phyloP scores from a whole-genome alignment of 306 rosid species.

The Cicer chorassanicum region DNA sequence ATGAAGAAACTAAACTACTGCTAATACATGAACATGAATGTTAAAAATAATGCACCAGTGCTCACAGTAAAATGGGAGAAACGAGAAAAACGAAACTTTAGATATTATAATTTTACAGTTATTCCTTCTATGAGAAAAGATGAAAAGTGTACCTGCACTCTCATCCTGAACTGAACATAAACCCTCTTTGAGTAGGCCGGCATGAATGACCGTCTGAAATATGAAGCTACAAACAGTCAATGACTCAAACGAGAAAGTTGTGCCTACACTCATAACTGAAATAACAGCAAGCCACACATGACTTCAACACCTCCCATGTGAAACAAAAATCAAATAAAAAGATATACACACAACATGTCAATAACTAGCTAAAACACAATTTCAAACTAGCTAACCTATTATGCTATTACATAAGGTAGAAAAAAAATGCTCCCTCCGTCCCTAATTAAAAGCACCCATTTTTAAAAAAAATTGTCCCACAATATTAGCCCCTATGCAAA shows the following conservation, averaged over 20 bases:
- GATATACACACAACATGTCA: not conserved
- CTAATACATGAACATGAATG: slow-evolving; percentile 17
- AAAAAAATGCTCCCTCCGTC: not conserved
- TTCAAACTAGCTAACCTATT: slow-evolving; percentile 36
- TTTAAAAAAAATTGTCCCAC: no score
- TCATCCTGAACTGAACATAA: slow-evolving; percentile 90
- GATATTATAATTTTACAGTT: slow-evolving; percentile 14
- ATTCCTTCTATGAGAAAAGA: slow-evolving; percentile 41
- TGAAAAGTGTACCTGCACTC: slow-evolving; percentile 73
- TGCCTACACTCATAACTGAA: not conserved
- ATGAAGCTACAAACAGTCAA: slow-evolving; percentile 44
- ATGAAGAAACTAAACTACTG: slow-evolving; percentile 16
- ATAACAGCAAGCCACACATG: slow-evolving; percentile 20
- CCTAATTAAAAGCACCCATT: no score
- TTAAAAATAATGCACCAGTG: slow-evolving; percentile 14
- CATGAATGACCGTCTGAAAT: slow-evolving; percentile 71
- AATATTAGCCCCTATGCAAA: no score
- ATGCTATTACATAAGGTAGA: slow-evolving; percentile 21
- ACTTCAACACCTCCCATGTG: not conserved
- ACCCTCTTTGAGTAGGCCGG: slow-evolving; percentile 73
- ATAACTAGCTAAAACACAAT: slow-evolving; percentile 35
- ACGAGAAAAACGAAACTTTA: slow-evolving; percentile 12
- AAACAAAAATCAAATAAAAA: not conserved
- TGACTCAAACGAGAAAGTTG: slow-evolving; percentile 21
- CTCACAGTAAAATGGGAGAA: slow-evolving; percentile 20